Base-by-base conservation (phyloP, 2,329 filamentous ascomycete species). In the Epicoccum nigrum region DNA sequence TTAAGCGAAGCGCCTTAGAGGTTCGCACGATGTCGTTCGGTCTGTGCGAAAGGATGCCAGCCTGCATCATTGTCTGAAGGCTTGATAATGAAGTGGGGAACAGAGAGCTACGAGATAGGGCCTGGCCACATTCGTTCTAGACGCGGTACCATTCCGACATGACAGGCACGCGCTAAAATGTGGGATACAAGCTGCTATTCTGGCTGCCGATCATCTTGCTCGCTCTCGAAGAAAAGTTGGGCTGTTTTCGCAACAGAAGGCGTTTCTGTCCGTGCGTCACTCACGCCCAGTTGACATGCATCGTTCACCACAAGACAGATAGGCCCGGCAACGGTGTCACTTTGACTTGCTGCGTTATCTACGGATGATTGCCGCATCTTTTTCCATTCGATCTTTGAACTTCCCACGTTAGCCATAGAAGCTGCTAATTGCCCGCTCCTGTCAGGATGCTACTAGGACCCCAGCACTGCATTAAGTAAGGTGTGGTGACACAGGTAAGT, bases 1-100 rank as follows among this genome's bases (percentile, higher is more conserved):
- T 43, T 16, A 21, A 34, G 21, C 33, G 38, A 52, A 38, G 33
- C 38, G 38, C 28, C 19, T 35, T 34, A 32, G 17, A 40, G 27
- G 49, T 47, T 44, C 43, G 39, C 37, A 32, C 28, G 34, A 25
- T 33, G 27, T 45, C 16, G 25, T 39, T 28, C 28, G 38, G 28
- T 43, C 33, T 47, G 49, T 52, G 49, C 39, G 40, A 41, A 43
- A 39, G 37, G 49, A 42, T 42, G 41, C 25, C 30, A 42, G 49
- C 43, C 19, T 34, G 42, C 42, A 42, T 51, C 13, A 27, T 38
- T 5, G 3, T 38, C 27, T 40, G 40, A 19, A 49, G 45, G 23
- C 32, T 52, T 38, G 38, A 52, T 30, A 32, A 12, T 33, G 38
- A 46, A 8, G 49, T 46, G 49, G 49, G 27, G 43, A 52, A 38